A percentile compares a stretch with the other conserved stretches of the same genome.
Evolutionary conservation across 306 rosid genomes (phyloP).

Genomic region (Chamaecrista fasciculata): DNA sequence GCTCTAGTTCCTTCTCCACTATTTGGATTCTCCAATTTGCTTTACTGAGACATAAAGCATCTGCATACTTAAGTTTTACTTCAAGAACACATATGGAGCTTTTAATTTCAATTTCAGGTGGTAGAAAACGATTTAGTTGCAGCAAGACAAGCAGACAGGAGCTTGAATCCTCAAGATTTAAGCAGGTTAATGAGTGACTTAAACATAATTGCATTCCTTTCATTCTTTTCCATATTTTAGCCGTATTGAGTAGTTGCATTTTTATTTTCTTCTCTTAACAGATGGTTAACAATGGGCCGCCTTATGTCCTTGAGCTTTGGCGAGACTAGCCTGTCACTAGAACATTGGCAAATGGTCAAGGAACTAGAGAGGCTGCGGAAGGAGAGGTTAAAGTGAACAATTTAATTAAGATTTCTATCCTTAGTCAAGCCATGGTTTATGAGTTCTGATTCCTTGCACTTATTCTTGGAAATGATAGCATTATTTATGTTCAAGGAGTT

Average conservation of each 20-base stretch:
- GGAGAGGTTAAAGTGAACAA: conserved; percentile 61
- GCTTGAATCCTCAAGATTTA: conserved; percentile 55
- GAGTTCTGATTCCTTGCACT: background rate
- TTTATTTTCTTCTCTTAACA: conserved; percentile 22
- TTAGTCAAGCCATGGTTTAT: background rate
- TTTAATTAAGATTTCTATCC: background rate
- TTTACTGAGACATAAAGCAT: background rate
- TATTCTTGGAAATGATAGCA: conserved; percentile 11
- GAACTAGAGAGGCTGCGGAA: conserved; percentile 74
- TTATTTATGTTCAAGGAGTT: conserved; percentile 18
- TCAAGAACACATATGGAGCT: background rate
- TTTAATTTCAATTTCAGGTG: conserved; percentile 47
- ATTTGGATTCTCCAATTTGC: background rate
- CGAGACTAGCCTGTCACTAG: conserved; percentile 64
- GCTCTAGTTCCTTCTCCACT: conserved; percentile 6
- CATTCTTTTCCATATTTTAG: background rate
- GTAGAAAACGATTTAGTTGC: conserved; percentile 80
- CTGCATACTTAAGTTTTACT: background rate
- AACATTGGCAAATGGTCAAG: conserved; percentile 88
- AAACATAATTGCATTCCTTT: background rate
- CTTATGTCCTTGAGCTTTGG: conserved; percentile 70
- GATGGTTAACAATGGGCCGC: conserved; percentile 83
- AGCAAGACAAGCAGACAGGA: conserved; percentile 65
- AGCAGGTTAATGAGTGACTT: conserved; percentile 60
- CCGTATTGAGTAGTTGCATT: background rate